Evolutionary conservation across 2,329 filamentous ascomycete species (phyloP).

Genomic region (Tympanopsis confertula): DNA sequence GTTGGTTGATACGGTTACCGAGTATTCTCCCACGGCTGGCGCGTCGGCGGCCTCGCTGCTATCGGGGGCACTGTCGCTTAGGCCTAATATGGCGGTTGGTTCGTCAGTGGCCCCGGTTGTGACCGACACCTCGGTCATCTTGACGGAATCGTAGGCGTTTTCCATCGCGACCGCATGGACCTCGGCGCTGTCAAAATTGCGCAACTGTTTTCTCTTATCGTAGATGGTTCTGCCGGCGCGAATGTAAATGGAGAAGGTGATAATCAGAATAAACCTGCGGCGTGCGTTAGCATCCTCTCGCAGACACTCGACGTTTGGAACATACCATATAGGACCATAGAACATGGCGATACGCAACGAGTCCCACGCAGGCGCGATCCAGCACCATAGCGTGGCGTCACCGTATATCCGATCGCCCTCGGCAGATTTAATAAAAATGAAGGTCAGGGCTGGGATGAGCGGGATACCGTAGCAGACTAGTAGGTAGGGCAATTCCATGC

Average conservation of each 20-base stretch:
- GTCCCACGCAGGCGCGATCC: slow-evolving; percentile 58
- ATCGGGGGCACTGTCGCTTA: slow-evolving; percentile 1
- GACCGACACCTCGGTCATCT: slow-evolving; percentile 54
- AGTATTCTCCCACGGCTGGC: slow-evolving; percentile 22
- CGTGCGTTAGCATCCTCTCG: slow-evolving; percentile 6
- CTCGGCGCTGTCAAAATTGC: slow-evolving; percentile 35
- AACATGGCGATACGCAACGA: slow-evolving; percentile 64
- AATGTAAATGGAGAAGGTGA: slow-evolving; percentile 55
- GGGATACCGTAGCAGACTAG: slow-evolving; percentile 63
- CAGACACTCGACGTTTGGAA: neutral
- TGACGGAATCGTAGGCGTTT: slow-evolving; percentile 32
- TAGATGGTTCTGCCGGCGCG: slow-evolving; percentile 58
- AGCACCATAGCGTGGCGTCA: slow-evolving; percentile 71
- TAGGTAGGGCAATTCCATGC: slow-evolving; percentile 62
- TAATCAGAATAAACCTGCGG: slow-evolving; percentile 43
- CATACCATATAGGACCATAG: slow-evolving; percentile 61
- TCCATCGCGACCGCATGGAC: slow-evolving; percentile 20
- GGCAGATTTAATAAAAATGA: slow-evolving; percentile 49
- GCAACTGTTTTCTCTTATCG: slow-evolving; percentile 50
- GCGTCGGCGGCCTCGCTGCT: neutral
- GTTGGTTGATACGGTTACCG: slow-evolving; percentile 35
- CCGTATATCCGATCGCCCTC: slow-evolving; percentile 54
- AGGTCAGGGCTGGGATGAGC: slow-evolving; percentile 55
- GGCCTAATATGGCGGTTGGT: neutral
- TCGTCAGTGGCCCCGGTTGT: slow-evolving; percentile 32